Conservation (phyloP, 257 asterid species). For the Anisodus tanguticus region DNA sequence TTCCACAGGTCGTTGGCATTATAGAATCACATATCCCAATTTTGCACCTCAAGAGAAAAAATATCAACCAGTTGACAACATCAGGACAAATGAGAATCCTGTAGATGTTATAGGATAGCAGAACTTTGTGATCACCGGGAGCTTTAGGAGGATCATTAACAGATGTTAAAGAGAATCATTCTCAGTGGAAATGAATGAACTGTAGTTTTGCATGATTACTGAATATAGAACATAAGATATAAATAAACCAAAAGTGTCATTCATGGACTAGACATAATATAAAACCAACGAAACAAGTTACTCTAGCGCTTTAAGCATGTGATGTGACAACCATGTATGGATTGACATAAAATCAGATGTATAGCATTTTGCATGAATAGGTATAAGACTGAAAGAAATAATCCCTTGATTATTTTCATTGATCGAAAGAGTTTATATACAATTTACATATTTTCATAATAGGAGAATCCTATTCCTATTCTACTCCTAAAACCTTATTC, state of each 20-base stretch:
- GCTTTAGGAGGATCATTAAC: not conserved
- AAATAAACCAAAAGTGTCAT: not conserved
- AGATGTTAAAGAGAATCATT: not conserved
- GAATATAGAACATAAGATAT: not conserved
- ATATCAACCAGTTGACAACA: not conserved
- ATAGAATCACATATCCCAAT: not conserved
- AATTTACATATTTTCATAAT: too few relatives aligned
- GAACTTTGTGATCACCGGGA: not conserved
- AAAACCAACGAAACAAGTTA: not conserved
- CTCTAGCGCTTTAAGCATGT: not conserved
- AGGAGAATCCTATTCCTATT: too few relatives aligned
- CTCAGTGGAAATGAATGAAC: not conserved
- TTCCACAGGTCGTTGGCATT: not conserved
- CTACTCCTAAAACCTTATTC: too few relatives aligned
- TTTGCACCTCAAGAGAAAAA: not conserved
- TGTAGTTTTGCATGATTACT: not conserved
- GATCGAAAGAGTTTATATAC: too few relatives aligned
- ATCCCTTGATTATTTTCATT: too few relatives aligned
- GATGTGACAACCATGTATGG: not conserved
- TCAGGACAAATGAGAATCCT: not conserved
- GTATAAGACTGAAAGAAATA: too few relatives aligned
- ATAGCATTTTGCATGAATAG: too few relatives aligned
- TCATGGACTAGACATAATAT: not conserved
- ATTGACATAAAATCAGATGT: too few relatives aligned
- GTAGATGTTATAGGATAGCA: not conserved